Percentiles rank a stretch among this genome's conserved stretches.
Conservation (phyloP, 805 yeast genomes). For the Candida odintsovae region DNA sequence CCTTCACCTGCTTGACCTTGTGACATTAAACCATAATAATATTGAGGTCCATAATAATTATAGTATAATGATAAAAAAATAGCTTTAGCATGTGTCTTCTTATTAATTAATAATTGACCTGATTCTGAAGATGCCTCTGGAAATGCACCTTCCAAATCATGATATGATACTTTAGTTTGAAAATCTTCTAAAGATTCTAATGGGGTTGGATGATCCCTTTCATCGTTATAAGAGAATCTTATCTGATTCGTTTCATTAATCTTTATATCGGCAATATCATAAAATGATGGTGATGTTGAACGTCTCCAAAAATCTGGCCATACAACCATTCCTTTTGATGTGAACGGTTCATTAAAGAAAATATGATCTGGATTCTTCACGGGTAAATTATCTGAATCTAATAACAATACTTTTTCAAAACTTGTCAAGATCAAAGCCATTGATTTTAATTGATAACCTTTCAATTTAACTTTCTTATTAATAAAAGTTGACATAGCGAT, state of each 20-base stretch:
- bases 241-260: constrained; percentile 27
- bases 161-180: constrained; percentile 39
- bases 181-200: constrained; percentile 24
- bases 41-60: constrained; percentile 56
- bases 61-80: constrained; percentile 58
- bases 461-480: constrained; percentile 33
- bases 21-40: constrained; percentile 53
- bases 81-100: constrained; percentile 49
- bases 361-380: constrained; percentile 44
- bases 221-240: constrained; percentile 27
- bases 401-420: constrained; percentile 66
- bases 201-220: constrained; percentile 24
- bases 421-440: constrained; percentile 72
- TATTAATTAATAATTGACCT: constrained; percentile 59
- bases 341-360: constrained; percentile 28
- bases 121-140: constrained; percentile 69
- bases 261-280: constrained; percentile 46
- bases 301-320: constrained; percentile 76
- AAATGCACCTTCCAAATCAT: constrained; percentile 61
- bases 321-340: constrained; percentile 38
- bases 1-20: constrained; percentile 74
- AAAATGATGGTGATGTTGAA: constrained; percentile 55
- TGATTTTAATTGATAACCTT: constrained; percentile 63
- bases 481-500: constrained; percentile 43
- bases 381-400: constrained; percentile 73